A percentile compares a stretch with the other conserved stretches of the same genome.
Evolutionary conservation across 129 eudicot species (phyloP).

Genomic region (Pittosporum tobira): DNA sequence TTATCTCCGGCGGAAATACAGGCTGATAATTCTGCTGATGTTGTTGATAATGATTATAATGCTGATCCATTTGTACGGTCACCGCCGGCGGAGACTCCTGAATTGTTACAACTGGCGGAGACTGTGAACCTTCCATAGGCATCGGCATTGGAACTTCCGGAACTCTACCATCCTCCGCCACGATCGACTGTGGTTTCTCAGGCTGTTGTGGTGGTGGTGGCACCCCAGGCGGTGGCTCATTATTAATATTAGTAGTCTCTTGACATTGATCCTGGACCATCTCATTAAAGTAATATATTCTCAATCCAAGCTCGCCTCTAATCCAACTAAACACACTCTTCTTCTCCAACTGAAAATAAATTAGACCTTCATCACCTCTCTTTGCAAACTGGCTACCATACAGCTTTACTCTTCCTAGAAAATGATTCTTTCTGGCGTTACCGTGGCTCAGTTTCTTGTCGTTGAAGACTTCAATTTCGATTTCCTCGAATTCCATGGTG

Average conservation of each 20-base stretch:
- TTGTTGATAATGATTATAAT: conserved; percentile 17
- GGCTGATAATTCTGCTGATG: conserved; percentile 11
- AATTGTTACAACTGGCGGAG: conserved; percentile 41
- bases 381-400: conserved; percentile 74
- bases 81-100: conserved; percentile 50
- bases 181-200: conserved; percentile 19
- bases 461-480: conserved; percentile 71
- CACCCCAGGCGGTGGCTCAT: conserved; percentile 13
- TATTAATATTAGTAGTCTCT: conserved; percentile 6
- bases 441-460: conserved; percentile 76
- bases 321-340: conserved; percentile 98
- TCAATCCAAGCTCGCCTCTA: conserved; percentile 75
- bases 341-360: conserved; percentile 77
- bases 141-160: conserved; percentile 45
- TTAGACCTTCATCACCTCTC: conserved; percentile 79
- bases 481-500: conserved; percentile 76
- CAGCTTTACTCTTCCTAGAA: conserved; percentile 79
- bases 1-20: conserved; percentile 42
- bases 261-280: conserved; percentile 20
- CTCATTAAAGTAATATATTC: conserved; percentile 80
- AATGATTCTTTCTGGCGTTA: conserved; percentile 69
- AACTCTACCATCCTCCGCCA: conserved; percentile 30
- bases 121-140: conserved; percentile 32
- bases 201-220: conserved; percentile 14
- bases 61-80: conserved; percentile 37